A percentile compares a stretch with the other conserved stretches of the same genome.
phyloP scores from a whole-genome alignment of 768 basidiomycete species.

The button mushroom (Agaricus bisporus) region DNA sequence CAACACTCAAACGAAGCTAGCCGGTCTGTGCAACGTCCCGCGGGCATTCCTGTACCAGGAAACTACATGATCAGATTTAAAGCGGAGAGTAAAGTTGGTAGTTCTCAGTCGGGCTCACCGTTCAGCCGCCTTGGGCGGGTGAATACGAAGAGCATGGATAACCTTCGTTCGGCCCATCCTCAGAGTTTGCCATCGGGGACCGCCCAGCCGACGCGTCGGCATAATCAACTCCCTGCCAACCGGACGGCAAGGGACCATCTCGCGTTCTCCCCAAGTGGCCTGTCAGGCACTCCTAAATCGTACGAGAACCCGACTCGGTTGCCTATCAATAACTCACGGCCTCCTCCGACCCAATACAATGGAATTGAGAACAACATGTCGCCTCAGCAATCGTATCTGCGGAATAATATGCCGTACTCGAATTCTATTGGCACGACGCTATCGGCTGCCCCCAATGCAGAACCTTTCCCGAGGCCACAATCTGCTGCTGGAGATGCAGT shows the following conservation, averaged over 20 bases:
- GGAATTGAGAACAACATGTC: slow-evolving; percentile 8
- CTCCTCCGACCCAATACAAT: slow-evolving; percentile 10
- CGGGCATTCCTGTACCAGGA: slow-evolving; percentile 24
- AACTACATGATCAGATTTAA: slow-evolving; percentile 48
- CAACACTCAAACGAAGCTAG: slow-evolving; percentile 21
- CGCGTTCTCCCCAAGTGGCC: slow-evolving; percentile 16
- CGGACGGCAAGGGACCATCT: slow-evolving; percentile 8
- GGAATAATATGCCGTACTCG: slow-evolving; percentile 12
- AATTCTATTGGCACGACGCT: background rate
- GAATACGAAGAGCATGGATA: slow-evolving; percentile 55
- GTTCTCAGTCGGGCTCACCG: slow-evolving; percentile 24
- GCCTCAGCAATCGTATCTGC: slow-evolving; percentile 9
- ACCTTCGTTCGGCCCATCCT: slow-evolving; percentile 27
- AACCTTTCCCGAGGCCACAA: slow-evolving; percentile 57
- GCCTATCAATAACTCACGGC: slow-evolving; percentile 8
- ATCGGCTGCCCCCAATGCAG: slow-evolving; percentile 20
- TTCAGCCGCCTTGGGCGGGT: slow-evolving; percentile 24
- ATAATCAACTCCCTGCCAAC: slow-evolving; percentile 1
- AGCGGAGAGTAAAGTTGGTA: slow-evolving; percentile 31
- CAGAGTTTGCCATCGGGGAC: slow-evolving; percentile 24
- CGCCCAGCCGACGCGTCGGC: background rate
- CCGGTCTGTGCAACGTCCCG: slow-evolving; percentile 19
- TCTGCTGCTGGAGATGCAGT: slow-evolving; percentile 51
- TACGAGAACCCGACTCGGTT: slow-evolving; percentile 31
- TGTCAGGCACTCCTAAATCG: slow-evolving; percentile 34